Base-by-base conservation (phyloP, 1,284 basidiomycete species). In the Fomitopsis betulina region DNA sequence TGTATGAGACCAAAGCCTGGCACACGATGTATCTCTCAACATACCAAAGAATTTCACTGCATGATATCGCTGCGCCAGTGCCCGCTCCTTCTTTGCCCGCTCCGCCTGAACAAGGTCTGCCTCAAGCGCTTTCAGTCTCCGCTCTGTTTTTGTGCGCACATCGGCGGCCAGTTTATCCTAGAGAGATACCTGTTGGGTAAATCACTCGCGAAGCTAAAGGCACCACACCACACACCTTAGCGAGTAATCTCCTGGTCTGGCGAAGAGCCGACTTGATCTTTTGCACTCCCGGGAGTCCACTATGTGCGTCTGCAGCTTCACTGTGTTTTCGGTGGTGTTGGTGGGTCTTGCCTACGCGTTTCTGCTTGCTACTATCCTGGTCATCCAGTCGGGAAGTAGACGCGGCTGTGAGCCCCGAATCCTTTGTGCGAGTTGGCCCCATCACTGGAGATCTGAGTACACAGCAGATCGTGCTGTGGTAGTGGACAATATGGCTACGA, bases 31-130 rank as follows among this genome's bases (percentile, higher is more conserved):
- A 19, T 42, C 21, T 6, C 42, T 6, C 9, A 25, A 45, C 85
- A 62, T 62, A 92, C 92, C 93, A 63, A 95, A 95, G 75, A 95
- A 95, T 72, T 93, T 95, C 67, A 93, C 77, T 73, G 85, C 91
- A 67, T 94, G 93, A 71, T 96, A 96, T 62, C 82, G 82, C 45
- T 80, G 73, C 0, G 91, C 89, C 64, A 91, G 77, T 51, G 83
- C 75, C 52, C 86, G 83, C 71, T 94, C 93, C 67, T 89, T 89
- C 13, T 77, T 76, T 55, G 76, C 74, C 58, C 66, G 67, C 70
- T 86, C 80, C 0, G 86, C 86, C 61, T 77, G 80, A 30, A 80
- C 81, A 21, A 95, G 78, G 67, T 96, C 93, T 7, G 78, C 79
- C 69, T 94, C 86, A 8, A 95, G 79, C 2, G 86, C 80, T 64